phyloP scores from a whole-genome alignment of 257 asterid species.

The Verbena officinalis region DNA sequence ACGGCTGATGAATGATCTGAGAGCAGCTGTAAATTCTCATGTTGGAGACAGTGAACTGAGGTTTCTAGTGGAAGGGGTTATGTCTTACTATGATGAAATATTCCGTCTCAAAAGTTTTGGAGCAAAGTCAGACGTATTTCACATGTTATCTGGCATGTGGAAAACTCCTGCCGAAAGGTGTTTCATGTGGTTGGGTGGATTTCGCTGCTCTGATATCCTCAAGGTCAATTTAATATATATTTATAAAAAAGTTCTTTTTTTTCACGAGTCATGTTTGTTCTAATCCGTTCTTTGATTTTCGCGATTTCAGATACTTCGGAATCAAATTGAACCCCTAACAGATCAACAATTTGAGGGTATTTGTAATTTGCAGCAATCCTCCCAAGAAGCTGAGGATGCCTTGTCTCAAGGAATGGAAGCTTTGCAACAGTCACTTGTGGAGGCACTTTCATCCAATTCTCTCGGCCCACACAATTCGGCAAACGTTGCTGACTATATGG shows the following conservation, averaged over 20 bases:
- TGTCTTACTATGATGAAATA: conserved; percentile 81
- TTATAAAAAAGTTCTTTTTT: too few relatives aligned
- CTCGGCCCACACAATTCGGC: conserved; percentile 49
- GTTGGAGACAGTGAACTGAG: conserved; percentile 61
- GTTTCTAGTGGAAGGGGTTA: conserved; percentile 70
- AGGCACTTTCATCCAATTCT: conserved; percentile 69
- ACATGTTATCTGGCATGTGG: conserved; percentile 98
- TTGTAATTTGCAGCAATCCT: conserved; percentile 80
- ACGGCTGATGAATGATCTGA: conserved; percentile 59
- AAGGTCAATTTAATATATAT: conserved; percentile 52
- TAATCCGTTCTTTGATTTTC: too few relatives aligned
- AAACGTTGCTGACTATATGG: conserved; percentile 80
- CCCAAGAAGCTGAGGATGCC: conserved; percentile 95
- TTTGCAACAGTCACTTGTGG: conserved; percentile 71
- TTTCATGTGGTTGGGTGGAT: conserved; percentile 99
- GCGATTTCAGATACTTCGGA: conserved; percentile 65
- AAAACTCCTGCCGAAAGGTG: conserved; percentile 90
- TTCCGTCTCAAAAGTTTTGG: conserved; percentile 69
- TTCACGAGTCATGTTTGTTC: too few relatives aligned
- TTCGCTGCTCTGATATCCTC: conserved; percentile 86
- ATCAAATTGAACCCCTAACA: conserved; percentile 79
- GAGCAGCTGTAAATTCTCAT: conserved; percentile 70
- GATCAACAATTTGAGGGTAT: conserved; percentile 81
- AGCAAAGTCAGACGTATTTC: conserved; percentile 75
- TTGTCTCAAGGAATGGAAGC: conserved; percentile 98